Evolutionary conservation across 75 land plant genomes (phyloP), one percentile per base, ranked within the genome.

Genomic region (Sequoia sempervirens): DNA sequence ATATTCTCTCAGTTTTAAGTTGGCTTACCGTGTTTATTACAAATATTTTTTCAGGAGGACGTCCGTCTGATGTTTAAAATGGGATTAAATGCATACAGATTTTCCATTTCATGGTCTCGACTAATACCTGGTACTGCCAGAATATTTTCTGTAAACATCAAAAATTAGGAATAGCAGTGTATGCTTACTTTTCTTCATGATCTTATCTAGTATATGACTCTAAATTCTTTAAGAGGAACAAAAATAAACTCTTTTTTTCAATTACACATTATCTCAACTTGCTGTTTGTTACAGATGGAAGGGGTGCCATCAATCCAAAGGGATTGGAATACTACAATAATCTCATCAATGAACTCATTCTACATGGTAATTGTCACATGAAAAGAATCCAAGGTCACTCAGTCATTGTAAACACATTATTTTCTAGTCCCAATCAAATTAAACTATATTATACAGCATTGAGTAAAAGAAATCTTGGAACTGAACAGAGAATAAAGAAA

Each of bases 91-190:
- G 90, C 84, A 18, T 89, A 91, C 80, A 87, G 88, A 45, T 88
- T 90, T 50, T 90, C 92, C 11, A 80, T 90, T 26, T 82, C 90
- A 45, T 88, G 92, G 90, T 18, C 90, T 13, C 87, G 92, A 28
- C 79, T 90, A 0, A 52, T 90, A 50, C 90, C 90, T 75, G 80
- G 90, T 85, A 80, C 2, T 47, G 40, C 47, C 26, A 54, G 4
- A 6, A 2, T 45, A 38, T 69, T 43, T 83, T 46, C 0, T 11
- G 1, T 46, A 0, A 6, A 9, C 10, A 46, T 46, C 9, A 8
- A 46, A 46, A 46, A 1, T 9, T 9, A 46, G 50, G 26, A 32
- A 43, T 43, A 9, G 50, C 28, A 12, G 5, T 47, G 46, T 41
- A 38, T 38, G 45, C 45, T 43, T 43, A 43, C 5, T 61, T 61